Base-by-base conservation (phyloP, 768 basidiomycete genomes). In the Rhodocollybia butyracea region DNA sequence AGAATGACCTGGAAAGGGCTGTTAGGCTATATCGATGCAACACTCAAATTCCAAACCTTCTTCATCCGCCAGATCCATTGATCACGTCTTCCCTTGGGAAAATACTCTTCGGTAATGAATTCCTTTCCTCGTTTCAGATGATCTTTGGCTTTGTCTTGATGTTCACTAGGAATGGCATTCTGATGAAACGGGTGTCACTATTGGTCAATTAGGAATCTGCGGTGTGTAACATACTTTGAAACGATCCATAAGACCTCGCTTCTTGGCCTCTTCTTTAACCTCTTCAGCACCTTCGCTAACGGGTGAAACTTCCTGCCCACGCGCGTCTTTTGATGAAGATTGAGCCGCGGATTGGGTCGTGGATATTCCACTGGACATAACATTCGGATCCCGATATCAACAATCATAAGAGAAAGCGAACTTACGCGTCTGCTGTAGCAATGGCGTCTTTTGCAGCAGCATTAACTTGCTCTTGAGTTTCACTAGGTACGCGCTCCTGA, bases 31-130 rank as follows among this genome's bases (percentile, higher is more conserved):
- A n/a, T n/a, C 5, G 46, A 27, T 57, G n/a, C 38, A 53, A 15
- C n/a, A 15, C 32, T 27, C 2, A 31, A 59, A 59, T 27, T 12
- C 15, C 21, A 2, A 22, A 87, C 89, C 84, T 97, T 98, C 79
- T 98, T 98, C 5, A 84, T 79, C 12, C 96, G 83, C 76, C 88
- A 96, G 64, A 98, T 89, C 70, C 94, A 97, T 64, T 92, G 92
- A 52, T 96, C 92, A 22, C 92, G 81, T 21, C 96, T 78, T 70
- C 94, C 94, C 61, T 88, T 78, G 0, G 95, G 94, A 78, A 97
- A 94, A 61, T 88, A 89, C 36, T 95, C 90, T 46, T 94, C 91
- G 15, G 73, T 71, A 51, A 97, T 61, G 69, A 91, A 89, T 30
- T 85, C 76, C 64, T 82, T 83, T 24, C 83, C 78, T 15, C 79